These are phyloP conservation scores for Cerioporus squamosus DNA, from an alignment of 1,284 basidiomycete genomes.

Conservation along the genomic window DNA sequence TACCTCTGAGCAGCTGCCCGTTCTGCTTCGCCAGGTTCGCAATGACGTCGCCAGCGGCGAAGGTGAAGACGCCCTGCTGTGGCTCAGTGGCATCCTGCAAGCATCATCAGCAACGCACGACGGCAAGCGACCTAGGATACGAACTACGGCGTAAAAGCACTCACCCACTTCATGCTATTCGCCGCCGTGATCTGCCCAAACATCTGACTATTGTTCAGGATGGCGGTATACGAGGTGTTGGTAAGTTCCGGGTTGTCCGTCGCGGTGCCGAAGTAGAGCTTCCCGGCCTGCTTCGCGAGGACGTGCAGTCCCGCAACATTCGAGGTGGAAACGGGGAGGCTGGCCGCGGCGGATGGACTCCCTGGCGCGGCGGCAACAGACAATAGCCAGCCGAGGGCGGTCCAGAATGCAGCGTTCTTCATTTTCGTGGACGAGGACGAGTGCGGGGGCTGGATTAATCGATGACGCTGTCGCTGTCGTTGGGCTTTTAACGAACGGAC, in stretches of 20 bases:
- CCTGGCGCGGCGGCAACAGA: conserved; percentile 8
- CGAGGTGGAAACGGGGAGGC: conserved; percentile 28
- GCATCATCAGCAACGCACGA: neutral
- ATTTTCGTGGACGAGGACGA: neutral
- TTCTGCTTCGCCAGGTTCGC: conserved; percentile 50
- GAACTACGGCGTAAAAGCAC: neutral
- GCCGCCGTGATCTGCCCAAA: conserved; percentile 58
- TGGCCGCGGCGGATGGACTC: conserved; percentile 19
- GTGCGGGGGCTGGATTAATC: neutral
- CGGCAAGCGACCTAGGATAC: too few species aligned
- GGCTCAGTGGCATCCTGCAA: conserved; percentile 57
- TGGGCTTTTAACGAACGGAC: neutral
- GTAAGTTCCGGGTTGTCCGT: conserved; percentile 60
- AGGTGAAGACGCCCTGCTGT: conserved; percentile 50
- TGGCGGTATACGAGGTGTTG: conserved; percentile 47
- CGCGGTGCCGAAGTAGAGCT: conserved; percentile 64
- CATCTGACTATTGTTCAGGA: conserved; percentile 45
- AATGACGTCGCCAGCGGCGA: conserved; percentile 48
- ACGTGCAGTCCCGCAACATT: conserved; percentile 38
- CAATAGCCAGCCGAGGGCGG: conserved; percentile 4
- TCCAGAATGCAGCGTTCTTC: conserved; percentile 11
- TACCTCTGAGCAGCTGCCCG: conserved; percentile 40
- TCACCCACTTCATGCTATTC: conserved; percentile 64
- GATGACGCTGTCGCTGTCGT: neutral
- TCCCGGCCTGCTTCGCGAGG: conserved; percentile 51